phyloP scores from a whole-genome alignment of 331 rosid genomes.

The Quercus tomentella region DNA sequence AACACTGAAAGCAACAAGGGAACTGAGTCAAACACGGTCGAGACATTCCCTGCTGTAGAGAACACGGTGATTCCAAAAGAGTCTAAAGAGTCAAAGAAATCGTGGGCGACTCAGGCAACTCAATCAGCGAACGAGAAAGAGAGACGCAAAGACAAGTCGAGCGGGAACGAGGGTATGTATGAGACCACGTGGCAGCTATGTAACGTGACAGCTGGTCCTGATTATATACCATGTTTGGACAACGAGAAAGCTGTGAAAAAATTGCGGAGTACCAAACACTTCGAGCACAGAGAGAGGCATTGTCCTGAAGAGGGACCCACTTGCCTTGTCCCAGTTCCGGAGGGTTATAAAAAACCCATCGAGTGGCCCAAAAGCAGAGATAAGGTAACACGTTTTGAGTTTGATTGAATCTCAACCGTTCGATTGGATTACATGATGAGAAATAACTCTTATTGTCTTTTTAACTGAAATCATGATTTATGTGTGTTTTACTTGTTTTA shows the following conservation, averaged over 20 bases:
- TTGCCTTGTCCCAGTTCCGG: constrained; percentile 67
- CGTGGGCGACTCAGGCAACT: constrained; percentile 70
- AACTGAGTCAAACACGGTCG: constrained; percentile 20
- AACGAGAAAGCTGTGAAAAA: constrained; percentile 58
- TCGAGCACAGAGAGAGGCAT: constrained; percentile 86
- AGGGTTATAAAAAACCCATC: constrained; percentile 55
- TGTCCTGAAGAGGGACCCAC: constrained; percentile 77
- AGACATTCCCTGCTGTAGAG: constrained; percentile 19
- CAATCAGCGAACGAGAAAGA: constrained; percentile 68
- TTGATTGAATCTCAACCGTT: constrained; percentile 1
- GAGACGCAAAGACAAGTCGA: constrained; percentile 58
- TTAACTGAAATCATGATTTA: too few relatives aligned
- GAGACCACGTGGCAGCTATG: constrained; percentile 61
- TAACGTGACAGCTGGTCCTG: constrained; percentile 63
- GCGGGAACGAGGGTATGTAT: constrained; percentile 21
- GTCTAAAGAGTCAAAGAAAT: constrained; percentile 54
- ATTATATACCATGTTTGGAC: constrained; percentile 93
- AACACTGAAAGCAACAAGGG: neutral
- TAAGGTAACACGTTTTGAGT: constrained; percentile 43
- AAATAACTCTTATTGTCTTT: too few relatives aligned
- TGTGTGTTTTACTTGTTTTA: too few relatives aligned
- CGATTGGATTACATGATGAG: too few relatives aligned
- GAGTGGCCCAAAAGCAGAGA: constrained; percentile 77
- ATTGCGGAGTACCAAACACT: constrained; percentile 52
- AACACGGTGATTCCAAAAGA: constrained; percentile 42